These are phyloP conservation scores for Ochetophila trinervis DNA, from an alignment of 306 rosid species.

Conservation along the genomic window DNA sequence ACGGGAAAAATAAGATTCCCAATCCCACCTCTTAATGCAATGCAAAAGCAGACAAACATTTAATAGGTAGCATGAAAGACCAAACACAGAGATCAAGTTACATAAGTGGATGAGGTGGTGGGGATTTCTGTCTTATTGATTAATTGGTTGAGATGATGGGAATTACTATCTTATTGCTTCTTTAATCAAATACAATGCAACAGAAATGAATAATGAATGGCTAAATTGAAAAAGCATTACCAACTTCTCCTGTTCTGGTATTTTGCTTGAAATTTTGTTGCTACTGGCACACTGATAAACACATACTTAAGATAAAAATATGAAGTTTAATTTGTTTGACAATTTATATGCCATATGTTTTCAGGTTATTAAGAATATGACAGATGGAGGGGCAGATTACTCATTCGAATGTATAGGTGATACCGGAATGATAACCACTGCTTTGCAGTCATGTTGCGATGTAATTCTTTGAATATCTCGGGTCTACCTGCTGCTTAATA, in stretches of 20 bases:
- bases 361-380: conserved; percentile 74
- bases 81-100: not conserved
- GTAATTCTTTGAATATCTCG: conserved; percentile 38
- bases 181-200: not conserved
- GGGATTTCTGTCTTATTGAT: not conserved
- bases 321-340: conserved; percentile 9
- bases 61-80: not conserved
- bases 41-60: not conserved
- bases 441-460: conserved; percentile 89
- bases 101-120: not conserved
- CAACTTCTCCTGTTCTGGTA: not conserved
- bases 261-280: no score
- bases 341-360: conserved; percentile 23
- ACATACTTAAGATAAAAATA: not conserved
- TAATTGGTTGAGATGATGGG: not conserved
- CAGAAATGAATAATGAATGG: conserved; percentile 4
- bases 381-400: conserved; percentile 95
- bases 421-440: conserved; percentile 84
- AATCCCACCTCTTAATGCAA: not conserved
- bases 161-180: not conserved
- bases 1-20: not conserved
- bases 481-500: conserved; percentile 5
- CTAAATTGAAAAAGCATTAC: not conserved
- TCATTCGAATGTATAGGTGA: conserved; percentile 89
- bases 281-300: not conserved